Conservation (phyloP, 148 eudicot species). For the Rhododendron griersonianum region DNA sequence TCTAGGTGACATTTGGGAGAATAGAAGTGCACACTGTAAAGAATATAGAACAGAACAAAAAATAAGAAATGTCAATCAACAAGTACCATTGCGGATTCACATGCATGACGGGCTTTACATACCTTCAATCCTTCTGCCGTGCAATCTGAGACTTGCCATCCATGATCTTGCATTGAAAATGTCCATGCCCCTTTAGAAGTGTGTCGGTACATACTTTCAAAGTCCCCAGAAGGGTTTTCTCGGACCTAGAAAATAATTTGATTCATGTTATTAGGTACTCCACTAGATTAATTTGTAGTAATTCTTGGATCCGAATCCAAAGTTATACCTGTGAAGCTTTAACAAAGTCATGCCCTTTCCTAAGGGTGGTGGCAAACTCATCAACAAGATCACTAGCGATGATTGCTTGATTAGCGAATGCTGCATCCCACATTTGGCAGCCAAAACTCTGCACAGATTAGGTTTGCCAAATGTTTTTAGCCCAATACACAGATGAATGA, state of each 20-base stretch:
- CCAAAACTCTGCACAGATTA: slow-evolving; percentile 35
- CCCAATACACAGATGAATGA: neutral
- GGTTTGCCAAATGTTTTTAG: neutral
- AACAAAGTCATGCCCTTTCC: slow-evolving; percentile 46
- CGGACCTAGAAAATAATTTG: slow-evolving; percentile 26
- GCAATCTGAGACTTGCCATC: slow-evolving; percentile 78
- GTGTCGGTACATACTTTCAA: slow-evolving; percentile 43
- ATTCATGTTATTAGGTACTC: neutral
- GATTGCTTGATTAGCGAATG: slow-evolving; percentile 43
- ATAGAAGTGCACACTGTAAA: slow-evolving; percentile 34
- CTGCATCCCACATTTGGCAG: slow-evolving; percentile 58
- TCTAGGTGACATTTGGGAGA: slow-evolving; percentile 42
- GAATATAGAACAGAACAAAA: neutral
- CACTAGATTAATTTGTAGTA: neutral
- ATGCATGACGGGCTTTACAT: neutral
- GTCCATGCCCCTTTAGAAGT: slow-evolving; percentile 65
- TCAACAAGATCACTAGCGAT: slow-evolving; percentile 26
- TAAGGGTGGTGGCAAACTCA: slow-evolving; percentile 37
- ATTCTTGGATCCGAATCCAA: neutral
- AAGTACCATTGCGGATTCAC: neutral
- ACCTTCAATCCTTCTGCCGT: slow-evolving; percentile 72
- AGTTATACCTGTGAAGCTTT: slow-evolving; percentile 46
- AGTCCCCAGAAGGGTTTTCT: slow-evolving; percentile 53
- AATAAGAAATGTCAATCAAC: too few species aligned
- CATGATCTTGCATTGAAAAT: slow-evolving; percentile 65